A percentile compares a stretch with the other conserved stretches of the same genome.
Conservation (phyloP, 768 basidiomycete species). For the Rhizopogon vinicolor region DNA sequence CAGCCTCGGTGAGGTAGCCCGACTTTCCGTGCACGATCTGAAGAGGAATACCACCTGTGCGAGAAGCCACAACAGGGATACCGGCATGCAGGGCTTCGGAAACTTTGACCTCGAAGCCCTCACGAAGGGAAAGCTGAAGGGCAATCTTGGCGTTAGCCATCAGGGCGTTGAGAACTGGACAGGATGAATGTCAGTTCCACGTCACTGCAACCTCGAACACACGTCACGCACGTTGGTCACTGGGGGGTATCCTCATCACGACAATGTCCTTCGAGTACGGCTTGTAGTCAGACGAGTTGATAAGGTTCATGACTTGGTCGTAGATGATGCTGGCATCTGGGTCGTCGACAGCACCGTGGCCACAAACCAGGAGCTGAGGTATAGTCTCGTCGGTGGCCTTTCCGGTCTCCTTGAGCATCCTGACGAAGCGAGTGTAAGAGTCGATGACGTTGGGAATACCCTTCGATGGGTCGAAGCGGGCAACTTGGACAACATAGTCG, state of each 20-base stretch:
- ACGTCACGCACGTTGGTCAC: constrained; percentile 65
- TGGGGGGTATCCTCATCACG: constrained; percentile 77
- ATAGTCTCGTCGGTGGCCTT: constrained; percentile 41
- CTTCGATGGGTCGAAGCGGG: constrained; percentile 90
- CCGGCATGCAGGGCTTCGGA: constrained; percentile 92
- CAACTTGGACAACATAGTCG: constrained; percentile 86
- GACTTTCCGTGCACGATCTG: constrained; percentile 87
- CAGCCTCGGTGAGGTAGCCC: constrained; percentile 77
- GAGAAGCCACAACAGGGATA: constrained; percentile 78
- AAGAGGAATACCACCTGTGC: constrained; percentile 91
- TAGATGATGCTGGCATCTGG: constrained; percentile 93
- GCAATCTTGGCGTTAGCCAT: constrained; percentile 89
- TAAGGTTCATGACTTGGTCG: constrained; percentile 65
- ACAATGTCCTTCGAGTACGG: constrained; percentile 60
- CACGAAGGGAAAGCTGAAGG: constrained; percentile 86
- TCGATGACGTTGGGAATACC: constrained; percentile 84
- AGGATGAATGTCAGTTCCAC: constrained; percentile 2
- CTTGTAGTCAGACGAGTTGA: constrained; percentile 47
- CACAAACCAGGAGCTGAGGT: constrained; percentile 79
- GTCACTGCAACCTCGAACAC: neutral
- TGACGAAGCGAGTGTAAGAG: constrained; percentile 81
- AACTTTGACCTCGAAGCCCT: constrained; percentile 97
- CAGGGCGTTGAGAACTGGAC: constrained; percentile 75
- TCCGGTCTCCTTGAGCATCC: constrained; percentile 46
- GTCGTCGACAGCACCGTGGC: constrained; percentile 93